Evolutionary conservation across 768 basidiomycete genomes (phyloP).

Genomic region (Leucosporidium yakuticum): DNA sequence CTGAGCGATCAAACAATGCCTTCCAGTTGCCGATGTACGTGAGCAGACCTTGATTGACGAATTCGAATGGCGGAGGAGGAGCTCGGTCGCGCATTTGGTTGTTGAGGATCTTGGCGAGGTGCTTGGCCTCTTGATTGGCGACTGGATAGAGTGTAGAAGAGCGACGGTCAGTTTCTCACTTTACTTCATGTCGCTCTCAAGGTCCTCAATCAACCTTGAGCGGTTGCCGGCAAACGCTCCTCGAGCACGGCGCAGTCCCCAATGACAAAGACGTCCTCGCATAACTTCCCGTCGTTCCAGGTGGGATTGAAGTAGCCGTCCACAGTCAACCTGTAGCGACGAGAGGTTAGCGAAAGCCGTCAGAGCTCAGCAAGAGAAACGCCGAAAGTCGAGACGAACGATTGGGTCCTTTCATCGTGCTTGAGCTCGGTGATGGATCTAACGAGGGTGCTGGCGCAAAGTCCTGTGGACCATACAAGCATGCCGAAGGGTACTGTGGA

Average conservation of each 20-base stretch:
- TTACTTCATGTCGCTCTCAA: no score
- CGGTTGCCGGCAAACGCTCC: slow-evolving; percentile 51
- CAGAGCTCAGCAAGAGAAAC: no score
- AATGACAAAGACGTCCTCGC: neutral
- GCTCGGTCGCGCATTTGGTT: neutral
- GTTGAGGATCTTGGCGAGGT: slow-evolving; percentile 72
- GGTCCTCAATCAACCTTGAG: no score
- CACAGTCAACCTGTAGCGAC: no score
- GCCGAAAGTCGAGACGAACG: no score
- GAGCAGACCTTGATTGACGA: slow-evolving; percentile 44
- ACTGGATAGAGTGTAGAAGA: slow-evolving; percentile 90
- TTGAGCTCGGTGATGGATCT: slow-evolving; percentile 56
- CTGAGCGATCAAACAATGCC: neutral
- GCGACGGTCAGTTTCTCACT: no score
- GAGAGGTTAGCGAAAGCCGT: no score
- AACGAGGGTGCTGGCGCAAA: slow-evolving; percentile 74
- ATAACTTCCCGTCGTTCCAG: neutral
- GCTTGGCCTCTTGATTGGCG: slow-evolving; percentile 84
- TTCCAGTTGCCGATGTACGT: slow-evolving; percentile 1
- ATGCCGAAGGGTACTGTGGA: slow-evolving; percentile 71
- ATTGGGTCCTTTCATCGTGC: slow-evolving; percentile 33
- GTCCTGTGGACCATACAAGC: slow-evolving; percentile 80
- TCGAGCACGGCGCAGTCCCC: neutral
- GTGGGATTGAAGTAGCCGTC: neutral
- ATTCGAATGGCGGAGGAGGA: slow-evolving; percentile 57